A percentile compares a stretch with the other conserved stretches of the same genome.
Evolutionary conservation across 192 early-diverging fungal genomes (phyloP).

Genomic region (Umbelopsis ramanniana): DNA sequence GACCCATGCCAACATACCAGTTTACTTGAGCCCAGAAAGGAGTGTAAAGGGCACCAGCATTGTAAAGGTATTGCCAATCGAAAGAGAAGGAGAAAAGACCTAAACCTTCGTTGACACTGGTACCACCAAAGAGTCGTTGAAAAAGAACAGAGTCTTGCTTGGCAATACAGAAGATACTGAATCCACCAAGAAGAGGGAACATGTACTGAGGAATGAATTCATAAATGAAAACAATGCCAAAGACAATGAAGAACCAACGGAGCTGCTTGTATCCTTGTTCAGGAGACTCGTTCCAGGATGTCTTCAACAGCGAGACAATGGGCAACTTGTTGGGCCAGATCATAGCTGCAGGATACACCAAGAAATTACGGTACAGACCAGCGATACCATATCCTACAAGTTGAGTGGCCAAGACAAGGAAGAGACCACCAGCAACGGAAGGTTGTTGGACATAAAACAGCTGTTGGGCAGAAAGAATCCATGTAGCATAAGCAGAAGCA

Average conservation of each 20-base stretch:
- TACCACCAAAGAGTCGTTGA: constrained; percentile 40
- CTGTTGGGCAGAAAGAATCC: constrained; percentile 69
- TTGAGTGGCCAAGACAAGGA: constrained; percentile 50
- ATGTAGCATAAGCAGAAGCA: constrained; percentile 71
- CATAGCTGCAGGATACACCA: constrained; percentile 58
- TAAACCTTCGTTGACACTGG: constrained; percentile 38
- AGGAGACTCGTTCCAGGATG: constrained; percentile 31
- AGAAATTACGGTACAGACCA: constrained; percentile 51
- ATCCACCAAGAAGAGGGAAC: constrained; percentile 39
- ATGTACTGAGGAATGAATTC: constrained; percentile 46
- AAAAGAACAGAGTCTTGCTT: constrained; percentile 31
- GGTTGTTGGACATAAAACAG: constrained; percentile 68
- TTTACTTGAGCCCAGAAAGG: constrained; percentile 75
- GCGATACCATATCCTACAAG: constrained; percentile 60
- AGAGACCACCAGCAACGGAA: constrained; percentile 45
- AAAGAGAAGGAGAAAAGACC: constrained; percentile 45
- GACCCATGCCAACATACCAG: constrained; percentile 62
- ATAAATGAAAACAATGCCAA: constrained; percentile 31
- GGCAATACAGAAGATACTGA: constrained; percentile 45
- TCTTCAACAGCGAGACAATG: constrained; percentile 49
- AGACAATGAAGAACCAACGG: constrained; percentile 37
- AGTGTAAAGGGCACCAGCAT: constrained; percentile 47
- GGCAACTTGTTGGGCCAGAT: constrained; percentile 57
- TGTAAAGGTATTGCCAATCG: constrained; percentile 47
- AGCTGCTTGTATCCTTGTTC: constrained; percentile 26